Conservation (phyloP, 2,329 filamentous ascomycete genomes). For the Rutstroemia sp. region DNA sequence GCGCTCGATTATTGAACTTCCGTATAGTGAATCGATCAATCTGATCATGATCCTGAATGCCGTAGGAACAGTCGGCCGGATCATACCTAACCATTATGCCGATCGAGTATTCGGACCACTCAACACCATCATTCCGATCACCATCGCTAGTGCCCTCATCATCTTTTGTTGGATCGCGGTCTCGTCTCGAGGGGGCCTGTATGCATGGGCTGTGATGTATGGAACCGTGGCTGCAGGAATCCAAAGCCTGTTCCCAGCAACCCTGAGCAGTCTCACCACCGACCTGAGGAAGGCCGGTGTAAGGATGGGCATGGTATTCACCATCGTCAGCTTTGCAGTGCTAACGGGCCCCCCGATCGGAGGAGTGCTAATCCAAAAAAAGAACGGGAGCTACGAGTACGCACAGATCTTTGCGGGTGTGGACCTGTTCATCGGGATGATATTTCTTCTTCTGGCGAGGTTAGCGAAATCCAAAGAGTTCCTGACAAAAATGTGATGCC, state of each 20-base stretch:
- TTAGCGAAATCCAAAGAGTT: conserved; percentile 31
- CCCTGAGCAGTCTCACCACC: conserved; percentile 41
- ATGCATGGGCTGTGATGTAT: conserved; percentile 43
- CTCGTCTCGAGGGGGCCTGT: conserved; percentile 34
- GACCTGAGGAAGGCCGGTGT: conserved; percentile 46
- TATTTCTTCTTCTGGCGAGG: conserved; percentile 36
- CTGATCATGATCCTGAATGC: conserved; percentile 47
- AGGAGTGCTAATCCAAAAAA: conserved; percentile 41
- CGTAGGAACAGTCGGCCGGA: conserved; percentile 40
- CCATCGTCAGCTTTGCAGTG: conserved; percentile 44
- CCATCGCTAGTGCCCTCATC: conserved; percentile 27
- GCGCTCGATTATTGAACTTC: conserved; percentile 31
- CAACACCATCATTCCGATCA: conserved; percentile 42
- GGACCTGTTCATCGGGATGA: conserved; percentile 36
- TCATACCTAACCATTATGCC: conserved; percentile 40
- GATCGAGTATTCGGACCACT: conserved; percentile 44
- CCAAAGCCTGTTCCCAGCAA: conserved; percentile 45
- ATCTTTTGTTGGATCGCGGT: conserved; percentile 45
- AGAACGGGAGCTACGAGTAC: conserved; percentile 39
- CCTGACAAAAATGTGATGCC: conserved; percentile 18
- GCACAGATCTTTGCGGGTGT: conserved; percentile 44
- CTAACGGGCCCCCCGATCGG: conserved; percentile 48
- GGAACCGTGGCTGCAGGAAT: conserved; percentile 43
- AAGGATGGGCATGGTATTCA: conserved; percentile 49
- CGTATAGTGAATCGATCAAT: conserved; percentile 38